Percentiles rank a stretch among this genome's conserved stretches.
phyloP scores from a whole-genome alignment of 2,329 filamentous ascomycete species.

The Celoporthe dispersa region DNA sequence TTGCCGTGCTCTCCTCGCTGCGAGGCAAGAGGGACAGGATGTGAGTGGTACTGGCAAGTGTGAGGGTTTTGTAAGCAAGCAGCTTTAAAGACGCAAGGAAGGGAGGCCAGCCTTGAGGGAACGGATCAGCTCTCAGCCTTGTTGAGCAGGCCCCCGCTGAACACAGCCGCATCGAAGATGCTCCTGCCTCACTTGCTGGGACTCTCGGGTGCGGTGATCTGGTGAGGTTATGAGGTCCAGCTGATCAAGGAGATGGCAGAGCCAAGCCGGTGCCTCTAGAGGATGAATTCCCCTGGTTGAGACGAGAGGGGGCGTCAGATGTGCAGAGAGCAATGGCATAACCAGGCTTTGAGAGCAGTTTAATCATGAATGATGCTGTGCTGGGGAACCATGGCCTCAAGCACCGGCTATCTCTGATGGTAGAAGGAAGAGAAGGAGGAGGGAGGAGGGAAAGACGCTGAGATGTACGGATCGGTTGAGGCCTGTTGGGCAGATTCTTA shows the following conservation, averaged over 20 bases:
- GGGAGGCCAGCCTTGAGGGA: not conserved
- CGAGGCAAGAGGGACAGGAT: not conserved
- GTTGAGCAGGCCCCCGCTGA: not conserved
- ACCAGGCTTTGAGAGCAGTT: not conserved
- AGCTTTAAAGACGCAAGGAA: too few species aligned
- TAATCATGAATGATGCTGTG: not conserved
- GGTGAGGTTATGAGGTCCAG: not conserved
- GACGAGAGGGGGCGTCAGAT: not conserved
- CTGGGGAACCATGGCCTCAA: not conserved
- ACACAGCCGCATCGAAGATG: not conserved
- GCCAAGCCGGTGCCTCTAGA: not conserved
- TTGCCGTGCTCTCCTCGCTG: not conserved
- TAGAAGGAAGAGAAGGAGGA: not conserved
- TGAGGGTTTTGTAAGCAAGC: not conserved
- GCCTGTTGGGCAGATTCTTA: not conserved
- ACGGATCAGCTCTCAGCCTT: not conserved
- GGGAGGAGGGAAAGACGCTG: not conserved
- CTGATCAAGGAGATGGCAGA: not conserved
- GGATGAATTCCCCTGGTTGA: not conserved
- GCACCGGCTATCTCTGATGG: not conserved
- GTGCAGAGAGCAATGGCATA: too few species aligned
- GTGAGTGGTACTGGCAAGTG: not conserved
- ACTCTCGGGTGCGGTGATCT: not conserved
- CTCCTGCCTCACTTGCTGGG: not conserved
- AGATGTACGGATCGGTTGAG: not conserved